Percentiles rank a stretch among this genome's conserved stretches.
These are phyloP conservation scores for Notholithocarpus densiflorus DNA, from an alignment of 306 rosid genomes.

Conservation along the genomic window DNA sequence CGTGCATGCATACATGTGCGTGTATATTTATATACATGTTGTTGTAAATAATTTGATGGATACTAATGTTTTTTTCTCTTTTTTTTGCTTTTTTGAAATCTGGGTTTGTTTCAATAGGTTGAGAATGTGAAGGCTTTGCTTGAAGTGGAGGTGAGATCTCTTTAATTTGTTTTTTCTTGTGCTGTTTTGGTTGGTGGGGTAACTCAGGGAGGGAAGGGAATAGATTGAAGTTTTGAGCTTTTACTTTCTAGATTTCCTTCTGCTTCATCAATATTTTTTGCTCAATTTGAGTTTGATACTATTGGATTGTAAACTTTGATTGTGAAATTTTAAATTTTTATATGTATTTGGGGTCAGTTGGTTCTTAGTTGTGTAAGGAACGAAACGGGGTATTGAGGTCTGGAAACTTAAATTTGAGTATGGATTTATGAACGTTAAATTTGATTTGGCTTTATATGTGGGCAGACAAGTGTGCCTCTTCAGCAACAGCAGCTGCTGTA, in stretches of 20 bases:
- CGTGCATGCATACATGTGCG: not conserved
- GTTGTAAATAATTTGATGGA: not conserved
- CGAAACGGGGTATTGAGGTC: no score
- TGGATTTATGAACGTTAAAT: constrained; percentile 24
- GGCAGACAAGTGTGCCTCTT: constrained; percentile 77
- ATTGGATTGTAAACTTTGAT: not conserved
- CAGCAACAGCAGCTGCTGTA: constrained; percentile 83
- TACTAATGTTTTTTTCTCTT: not conserved
- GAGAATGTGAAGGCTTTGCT: constrained; percentile 93
- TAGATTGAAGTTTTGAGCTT: constrained; percentile 14
- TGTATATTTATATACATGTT: no score
- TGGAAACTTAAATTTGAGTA: no score
- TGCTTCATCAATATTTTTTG: not conserved
- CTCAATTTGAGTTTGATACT: not conserved
- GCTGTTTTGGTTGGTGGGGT: constrained; percentile 4
- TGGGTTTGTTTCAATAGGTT: constrained; percentile 42
- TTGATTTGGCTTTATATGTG: constrained; percentile 21
- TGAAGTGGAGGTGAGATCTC: constrained; percentile 76
- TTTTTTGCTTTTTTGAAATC: constrained; percentile 2
- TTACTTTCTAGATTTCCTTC: not conserved
- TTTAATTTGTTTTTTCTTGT: constrained; percentile 6
- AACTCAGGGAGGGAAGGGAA: not conserved
- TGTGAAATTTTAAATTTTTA: not conserved
- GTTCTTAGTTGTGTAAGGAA: not conserved
- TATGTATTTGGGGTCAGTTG: not conserved